A percentile compares a stretch with the other conserved stretches of the same genome.
Evolutionary conservation across 345 rosid species (phyloP).

Genomic region (Adansonia digitata): DNA sequence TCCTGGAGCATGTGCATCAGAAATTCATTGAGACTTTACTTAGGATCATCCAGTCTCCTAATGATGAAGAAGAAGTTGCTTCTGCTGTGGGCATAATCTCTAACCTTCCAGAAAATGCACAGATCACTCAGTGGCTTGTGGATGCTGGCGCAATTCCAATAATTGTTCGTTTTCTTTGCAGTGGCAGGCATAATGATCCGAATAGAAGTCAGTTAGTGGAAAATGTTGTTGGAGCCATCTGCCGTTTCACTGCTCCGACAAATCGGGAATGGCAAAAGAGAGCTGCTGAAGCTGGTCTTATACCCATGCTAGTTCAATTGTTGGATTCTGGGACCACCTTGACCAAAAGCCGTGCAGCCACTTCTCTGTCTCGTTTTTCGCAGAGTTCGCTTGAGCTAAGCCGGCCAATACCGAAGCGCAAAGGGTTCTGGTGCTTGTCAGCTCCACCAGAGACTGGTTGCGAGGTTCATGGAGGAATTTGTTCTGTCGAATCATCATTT

Average conservation of each 20-base stretch:
- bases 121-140: constrained; percentile 49
- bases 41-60: constrained; percentile 39
- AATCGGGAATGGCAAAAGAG: constrained; percentile 47
- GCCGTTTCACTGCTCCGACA: constrained; percentile 43
- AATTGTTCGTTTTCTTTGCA: constrained; percentile 21
- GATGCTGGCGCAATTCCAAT: constrained; percentile 37
- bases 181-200: constrained; percentile 30
- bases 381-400: constrained; percentile 40
- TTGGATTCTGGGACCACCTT: constrained; percentile 40
- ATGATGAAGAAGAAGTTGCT: constrained; percentile 41
- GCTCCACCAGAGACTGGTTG: constrained; percentile 42
- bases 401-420: constrained; percentile 26
- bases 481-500: constrained; percentile 52
- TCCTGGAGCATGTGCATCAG: constrained; percentile 43
- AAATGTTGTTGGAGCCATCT: constrained; percentile 48
- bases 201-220: constrained; percentile 31
- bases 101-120: constrained; percentile 46
- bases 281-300: constrained; percentile 48
- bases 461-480: constrained; percentile 50
- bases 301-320: constrained; percentile 46
- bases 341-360: constrained; percentile 45
- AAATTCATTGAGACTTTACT: constrained; percentile 41
- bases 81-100: constrained; percentile 50
- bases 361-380: constrained; percentile 46
- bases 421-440: constrained; percentile 46